Conservation (phyloP, 2,329 filamentous ascomycete genomes). For the Alternaria brassicae region DNA sequence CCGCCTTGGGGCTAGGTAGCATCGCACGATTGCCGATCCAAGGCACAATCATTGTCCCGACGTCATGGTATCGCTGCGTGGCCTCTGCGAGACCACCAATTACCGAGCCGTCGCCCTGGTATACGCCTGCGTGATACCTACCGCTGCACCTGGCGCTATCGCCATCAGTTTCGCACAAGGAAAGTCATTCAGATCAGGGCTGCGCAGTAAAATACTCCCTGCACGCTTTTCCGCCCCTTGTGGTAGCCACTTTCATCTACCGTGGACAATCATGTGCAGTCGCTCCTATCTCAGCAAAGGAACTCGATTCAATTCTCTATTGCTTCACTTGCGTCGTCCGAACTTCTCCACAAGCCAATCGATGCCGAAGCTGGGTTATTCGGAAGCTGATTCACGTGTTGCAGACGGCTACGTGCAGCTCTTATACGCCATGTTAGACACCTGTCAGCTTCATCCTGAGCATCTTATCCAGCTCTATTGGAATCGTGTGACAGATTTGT, state of each 20-base stretch:
- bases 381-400: slow-evolving; percentile 28
- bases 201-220: slow-evolving; percentile 12
- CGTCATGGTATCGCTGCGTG: slow-evolving; percentile 29
- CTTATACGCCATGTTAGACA: background rate
- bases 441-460: background rate
- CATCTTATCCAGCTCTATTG: slow-evolving; percentile 2
- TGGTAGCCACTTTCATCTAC: slow-evolving; percentile 2
- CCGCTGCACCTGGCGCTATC: slow-evolving; percentile 27
- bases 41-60: slow-evolving; percentile 29
- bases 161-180: slow-evolving; percentile 34
- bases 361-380: slow-evolving; percentile 16
- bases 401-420: slow-evolving; percentile 28
- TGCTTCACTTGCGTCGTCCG: slow-evolving; percentile 18
- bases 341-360: slow-evolving; percentile 33
- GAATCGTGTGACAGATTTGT: slow-evolving; percentile 4
- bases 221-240: slow-evolving; percentile 21
- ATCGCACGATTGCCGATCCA: slow-evolving; percentile 42
- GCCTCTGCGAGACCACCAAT: slow-evolving; percentile 25
- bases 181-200: slow-evolving; percentile 27
- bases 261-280: background rate
- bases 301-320: background rate
- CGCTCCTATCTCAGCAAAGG: background rate
- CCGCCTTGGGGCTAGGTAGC: slow-evolving; percentile 28
- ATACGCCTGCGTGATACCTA: slow-evolving; percentile 28
- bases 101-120: slow-evolving; percentile 25